Evolutionary conservation across 78 protist species (phyloP).

Genomic region (Dictyostelium brefeldianum): DNA sequence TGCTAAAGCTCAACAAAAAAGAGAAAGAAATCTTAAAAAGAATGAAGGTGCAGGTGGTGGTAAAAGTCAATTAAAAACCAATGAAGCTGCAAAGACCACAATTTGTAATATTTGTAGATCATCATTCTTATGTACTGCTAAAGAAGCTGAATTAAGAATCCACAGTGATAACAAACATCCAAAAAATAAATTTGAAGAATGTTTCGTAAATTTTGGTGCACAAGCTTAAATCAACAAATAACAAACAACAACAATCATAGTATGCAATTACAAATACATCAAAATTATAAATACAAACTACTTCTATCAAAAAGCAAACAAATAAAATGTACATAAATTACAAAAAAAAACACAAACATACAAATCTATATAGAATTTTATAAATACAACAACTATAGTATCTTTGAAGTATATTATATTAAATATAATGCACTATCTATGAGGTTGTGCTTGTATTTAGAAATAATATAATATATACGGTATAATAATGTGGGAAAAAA

Average conservation of each 20-base stretch:
- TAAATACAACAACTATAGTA: no score
- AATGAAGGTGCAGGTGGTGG: constrained; percentile 39
- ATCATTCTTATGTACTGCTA: constrained; percentile 70
- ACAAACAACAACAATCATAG: neutral
- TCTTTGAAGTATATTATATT: no score
- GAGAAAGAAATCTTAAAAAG: constrained; percentile 75
- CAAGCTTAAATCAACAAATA: neutral
- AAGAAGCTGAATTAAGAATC: constrained; percentile 64
- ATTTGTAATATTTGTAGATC: constrained; percentile 80
- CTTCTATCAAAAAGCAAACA: neutral
- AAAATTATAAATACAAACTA: neutral
- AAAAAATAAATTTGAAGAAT: constrained; percentile 60
- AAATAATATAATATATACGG: no score
- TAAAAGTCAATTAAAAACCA: constrained; percentile 72
- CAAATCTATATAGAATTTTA: neutral
- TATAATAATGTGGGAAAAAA: no score
- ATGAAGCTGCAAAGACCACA: constrained; percentile 77
- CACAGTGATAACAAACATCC: constrained; percentile 85
- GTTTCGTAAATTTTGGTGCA: constrained; percentile 41
- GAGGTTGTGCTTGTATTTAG: no score
- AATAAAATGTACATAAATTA: neutral
- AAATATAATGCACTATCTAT: no score
- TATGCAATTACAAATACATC: neutral
- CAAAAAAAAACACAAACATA: neutral
- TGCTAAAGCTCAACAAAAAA: constrained; percentile 82